Percentiles rank a stretch among this genome's conserved stretches.
Conservation (phyloP, 2,329 filamentous ascomycete genomes). For the Colletotrichum cereale region DNA sequence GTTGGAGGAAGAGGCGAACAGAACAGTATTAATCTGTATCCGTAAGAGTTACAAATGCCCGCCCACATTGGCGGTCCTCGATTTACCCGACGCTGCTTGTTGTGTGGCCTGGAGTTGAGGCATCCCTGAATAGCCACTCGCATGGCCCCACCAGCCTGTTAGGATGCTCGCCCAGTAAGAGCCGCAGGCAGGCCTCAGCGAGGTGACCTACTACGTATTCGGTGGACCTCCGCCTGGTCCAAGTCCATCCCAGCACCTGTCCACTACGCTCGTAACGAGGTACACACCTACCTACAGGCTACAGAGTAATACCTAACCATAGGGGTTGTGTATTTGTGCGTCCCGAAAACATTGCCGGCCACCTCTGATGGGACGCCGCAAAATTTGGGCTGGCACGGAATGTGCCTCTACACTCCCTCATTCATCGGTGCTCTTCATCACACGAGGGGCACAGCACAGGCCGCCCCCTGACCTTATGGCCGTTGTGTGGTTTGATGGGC, state of each 20-base stretch:
- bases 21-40: no score
- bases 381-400: constrained; percentile 15
- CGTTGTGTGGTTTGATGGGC: constrained; percentile 4
- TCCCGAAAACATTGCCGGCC: constrained; percentile 27
- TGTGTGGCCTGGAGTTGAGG: constrained; percentile 20
- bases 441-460: constrained; percentile 25
- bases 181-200: constrained; percentile 29
- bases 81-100: constrained; percentile 20
- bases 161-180: constrained; percentile 8
- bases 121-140: background rate
- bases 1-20: background rate
- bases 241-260: constrained; percentile 21
- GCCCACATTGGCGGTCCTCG: constrained; percentile 1
- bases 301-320: no score
- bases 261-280: background rate
- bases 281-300: no score
- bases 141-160: background rate
- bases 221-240: constrained; percentile 28
- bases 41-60: no score
- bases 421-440: constrained; percentile 19
- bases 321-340: background rate
- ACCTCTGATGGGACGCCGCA: constrained; percentile 4
- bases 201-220: constrained; percentile 27
- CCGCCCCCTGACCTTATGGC: constrained; percentile 12
- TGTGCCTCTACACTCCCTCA: constrained; percentile 7